A percentile compares a stretch with the other conserved stretches of the same genome.
Evolutionary conservation across 2,329 filamentous ascomycete species (phyloP).

Genomic region (Metarhizium rileyi): DNA sequence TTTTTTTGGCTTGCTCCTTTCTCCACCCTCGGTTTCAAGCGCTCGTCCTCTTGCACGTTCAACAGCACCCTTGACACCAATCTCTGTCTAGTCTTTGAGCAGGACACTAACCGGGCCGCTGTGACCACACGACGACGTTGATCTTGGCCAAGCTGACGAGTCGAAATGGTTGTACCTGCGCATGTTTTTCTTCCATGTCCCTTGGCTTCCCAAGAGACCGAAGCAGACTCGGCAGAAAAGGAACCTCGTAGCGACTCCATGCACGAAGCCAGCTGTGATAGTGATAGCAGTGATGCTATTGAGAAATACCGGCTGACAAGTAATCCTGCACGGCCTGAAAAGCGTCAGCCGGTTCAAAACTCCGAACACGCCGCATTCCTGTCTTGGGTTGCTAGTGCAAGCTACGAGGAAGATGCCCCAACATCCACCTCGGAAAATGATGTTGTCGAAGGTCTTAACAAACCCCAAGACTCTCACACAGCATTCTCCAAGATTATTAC

Average conservation of each 20-base stretch:
- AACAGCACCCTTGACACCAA: no score
- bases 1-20: background rate
- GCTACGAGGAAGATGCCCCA: background rate
- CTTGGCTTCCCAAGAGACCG: no score
- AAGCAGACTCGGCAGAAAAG: background rate
- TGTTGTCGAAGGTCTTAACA: background rate
- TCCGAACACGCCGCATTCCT: slow-evolving; percentile 8
- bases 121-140: background rate
- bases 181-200: no score
- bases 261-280: background rate
- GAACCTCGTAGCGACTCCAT: background rate
- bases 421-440: background rate
- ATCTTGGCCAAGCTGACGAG: background rate
- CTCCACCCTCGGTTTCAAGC: background rate
- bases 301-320: background rate
- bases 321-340: background rate
- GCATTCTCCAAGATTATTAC: slow-evolving; percentile 47
- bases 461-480: background rate
- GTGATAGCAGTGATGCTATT: background rate
- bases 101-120: background rate
- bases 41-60: no score
- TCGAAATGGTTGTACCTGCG: background rate
- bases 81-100: no score
- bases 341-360: background rate
- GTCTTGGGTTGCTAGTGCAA: slow-evolving; percentile 5